Percentiles rank a stretch among this genome's conserved stretches.
Conservation (phyloP, 108 stramenopile genomes). For the Nitzschia sp. region DNA sequence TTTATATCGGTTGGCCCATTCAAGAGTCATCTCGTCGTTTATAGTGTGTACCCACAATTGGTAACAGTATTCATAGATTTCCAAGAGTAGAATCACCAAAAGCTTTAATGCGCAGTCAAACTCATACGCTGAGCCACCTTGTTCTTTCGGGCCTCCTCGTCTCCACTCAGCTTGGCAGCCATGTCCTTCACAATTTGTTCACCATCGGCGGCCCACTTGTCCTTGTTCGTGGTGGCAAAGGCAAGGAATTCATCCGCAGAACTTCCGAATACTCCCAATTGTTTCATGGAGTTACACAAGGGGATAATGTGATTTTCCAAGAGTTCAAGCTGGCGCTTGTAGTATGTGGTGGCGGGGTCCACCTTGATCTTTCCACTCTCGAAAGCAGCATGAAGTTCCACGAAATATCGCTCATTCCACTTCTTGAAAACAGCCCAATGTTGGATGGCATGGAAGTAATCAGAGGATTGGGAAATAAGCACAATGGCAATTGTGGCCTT, state of each 20-base stretch:
- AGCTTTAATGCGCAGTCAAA: background rate
- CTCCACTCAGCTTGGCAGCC: constrained; percentile 7
- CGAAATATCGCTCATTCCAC: constrained; percentile 42
- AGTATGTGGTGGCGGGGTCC: constrained; percentile 29
- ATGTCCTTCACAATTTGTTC: constrained; percentile 6
- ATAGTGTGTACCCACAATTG: too few relatives aligned
- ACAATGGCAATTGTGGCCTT: constrained; percentile 16
- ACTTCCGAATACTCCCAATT: constrained; percentile 15
- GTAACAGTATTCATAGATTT: too few relatives aligned
- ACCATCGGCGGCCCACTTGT: constrained; percentile 6
- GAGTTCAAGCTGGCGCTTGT: constrained; percentile 31
- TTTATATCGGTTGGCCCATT: too few relatives aligned
- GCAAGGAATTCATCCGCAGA: constrained; percentile 22
- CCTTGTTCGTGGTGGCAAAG: constrained; percentile 20
- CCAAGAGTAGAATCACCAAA: too few relatives aligned
- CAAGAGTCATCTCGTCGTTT: too few relatives aligned
- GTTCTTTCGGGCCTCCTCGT: background rate
- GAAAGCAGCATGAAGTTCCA: constrained; percentile 37
- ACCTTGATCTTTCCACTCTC: constrained; percentile 20
- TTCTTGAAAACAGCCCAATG: constrained; percentile 40
- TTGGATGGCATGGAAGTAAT: constrained; percentile 40
- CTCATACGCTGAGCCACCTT: background rate
- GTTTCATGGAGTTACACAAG: constrained; percentile 33
- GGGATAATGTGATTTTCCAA: constrained; percentile 48
- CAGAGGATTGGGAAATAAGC: constrained; percentile 4